Conservation (phyloP, 371 early-diverging fungal species). For the Mortierella sp. region DNA sequence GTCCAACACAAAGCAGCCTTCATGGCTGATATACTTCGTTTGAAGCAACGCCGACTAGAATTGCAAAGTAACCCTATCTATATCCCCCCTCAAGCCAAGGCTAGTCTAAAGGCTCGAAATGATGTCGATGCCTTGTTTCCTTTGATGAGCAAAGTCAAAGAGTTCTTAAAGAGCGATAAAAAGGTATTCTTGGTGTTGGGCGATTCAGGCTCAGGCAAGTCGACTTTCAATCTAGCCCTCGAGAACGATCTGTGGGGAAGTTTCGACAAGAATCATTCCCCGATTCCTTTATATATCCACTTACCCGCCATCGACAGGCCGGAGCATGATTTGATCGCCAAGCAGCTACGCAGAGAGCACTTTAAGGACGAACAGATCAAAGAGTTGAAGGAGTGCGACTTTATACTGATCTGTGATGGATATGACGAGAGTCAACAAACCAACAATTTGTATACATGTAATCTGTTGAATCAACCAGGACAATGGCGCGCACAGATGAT, state of each 20-base stretch:
- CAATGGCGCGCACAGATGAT: slow-evolving; percentile 17
- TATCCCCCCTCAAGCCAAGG: slow-evolving; percentile 16
- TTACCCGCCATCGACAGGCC: slow-evolving; percentile 18
- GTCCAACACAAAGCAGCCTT: slow-evolving; percentile 5
- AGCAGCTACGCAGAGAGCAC: not conserved
- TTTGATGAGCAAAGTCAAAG: slow-evolving; percentile 8
- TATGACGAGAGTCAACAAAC: slow-evolving; percentile 17
- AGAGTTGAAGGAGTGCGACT: slow-evolving; percentile 10
- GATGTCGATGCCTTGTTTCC: slow-evolving; percentile 5
- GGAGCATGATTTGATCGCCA: slow-evolving; percentile 4
- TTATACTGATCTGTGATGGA: not conserved
- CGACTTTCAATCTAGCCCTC: slow-evolving; percentile 12
- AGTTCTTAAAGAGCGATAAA: not conserved
- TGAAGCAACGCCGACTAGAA: slow-evolving; percentile 1
- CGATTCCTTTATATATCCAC: slow-evolving; percentile 10
- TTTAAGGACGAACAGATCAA: slow-evolving; percentile 10
- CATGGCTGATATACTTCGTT: not conserved
- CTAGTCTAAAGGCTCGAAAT: slow-evolving; percentile 1
- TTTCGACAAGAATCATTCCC: not conserved
- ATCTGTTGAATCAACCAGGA: slow-evolving; percentile 3
- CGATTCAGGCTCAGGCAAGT: slow-evolving; percentile 21
- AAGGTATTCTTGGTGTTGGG: slow-evolving; percentile 21
- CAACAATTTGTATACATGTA: slow-evolving; percentile 3
- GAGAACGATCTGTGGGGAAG: slow-evolving; percentile 9
- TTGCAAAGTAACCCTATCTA: not conserved